Evolutionary conservation across 2,329 filamentous ascomycete species (phyloP), one percentile per base, ranked within the genome.

Genomic region (Karstenula rhodostoma): DNA sequence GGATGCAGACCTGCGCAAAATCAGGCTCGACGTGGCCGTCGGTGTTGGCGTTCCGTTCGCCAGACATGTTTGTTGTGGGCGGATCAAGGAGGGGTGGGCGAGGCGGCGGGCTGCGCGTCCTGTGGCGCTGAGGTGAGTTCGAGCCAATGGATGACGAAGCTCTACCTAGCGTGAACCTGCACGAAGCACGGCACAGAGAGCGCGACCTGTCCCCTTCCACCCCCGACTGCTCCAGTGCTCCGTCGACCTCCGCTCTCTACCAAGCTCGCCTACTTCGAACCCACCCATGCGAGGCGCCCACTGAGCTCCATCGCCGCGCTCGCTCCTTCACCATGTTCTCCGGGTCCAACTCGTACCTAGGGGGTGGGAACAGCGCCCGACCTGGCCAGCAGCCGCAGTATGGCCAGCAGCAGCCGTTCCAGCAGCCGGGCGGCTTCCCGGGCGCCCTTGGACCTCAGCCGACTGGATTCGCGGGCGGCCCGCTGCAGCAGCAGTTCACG

Each of bases 281-380:
- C 54, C 53, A 32, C 52, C 56, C 56, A 50, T 43, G 49, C 48
- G 56, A 58, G 44, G 37, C 51, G 25, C 37, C 35, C 19, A 22
- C 56, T 57, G 37, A 57, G 58, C 58, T 48, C 15, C 37, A 46
- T 44, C 57, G 25, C 37, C 37, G 48, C 54, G 25, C 44, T 51
- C 37, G 15, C 53, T 48, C 64, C 65, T 62, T 61, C 71, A 27
- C 73, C 80, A 97, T 97, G 94, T 98, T 92, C 82, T 95, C 93
- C 68, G 92, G 90, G 78, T 91, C 92, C 68, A 96, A 91, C 83
- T 89, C 91, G 66, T 97, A 90, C 79, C 82, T 96, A 73, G 93
- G 93, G 79, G 90, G 89, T 81, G 87, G 85, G 78, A 92, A 89
- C 76, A 90, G 85, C 83, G 87, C 90, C 77, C 90, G 89, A 62